Evolutionary conservation across 148 eudicot species (phyloP).

Genomic region (Cornus controversa): DNA sequence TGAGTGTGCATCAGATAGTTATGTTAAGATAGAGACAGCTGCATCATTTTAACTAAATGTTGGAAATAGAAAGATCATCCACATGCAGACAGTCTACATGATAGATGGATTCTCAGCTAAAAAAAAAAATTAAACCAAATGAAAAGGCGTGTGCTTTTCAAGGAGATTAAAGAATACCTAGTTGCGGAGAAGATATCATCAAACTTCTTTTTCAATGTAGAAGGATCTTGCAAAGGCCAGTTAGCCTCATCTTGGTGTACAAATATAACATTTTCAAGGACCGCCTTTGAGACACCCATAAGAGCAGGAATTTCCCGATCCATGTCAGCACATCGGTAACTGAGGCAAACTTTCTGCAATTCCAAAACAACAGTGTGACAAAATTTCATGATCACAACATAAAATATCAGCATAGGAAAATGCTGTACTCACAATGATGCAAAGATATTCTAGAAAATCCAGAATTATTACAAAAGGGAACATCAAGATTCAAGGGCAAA

Average conservation of each 20-base stretch:
- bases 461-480: too few species aligned
- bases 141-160: not conserved
- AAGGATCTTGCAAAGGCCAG: constrained; percentile 98
- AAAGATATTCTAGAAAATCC: too few species aligned
- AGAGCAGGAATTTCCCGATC: constrained; percentile 98
- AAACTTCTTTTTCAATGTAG: constrained; percentile 93
- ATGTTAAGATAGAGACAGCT: not conserved
- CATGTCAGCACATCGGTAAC: constrained; percentile 99
- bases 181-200: constrained; percentile 99
- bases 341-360: constrained; percentile 94
- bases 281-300: constrained; percentile 98
- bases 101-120: not conserved
- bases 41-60: not conserved
- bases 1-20: not conserved
- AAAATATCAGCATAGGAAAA: not conserved
- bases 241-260: constrained; percentile 99
- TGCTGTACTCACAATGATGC: not conserved
- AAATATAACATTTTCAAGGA: constrained; percentile 96
- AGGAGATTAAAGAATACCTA: constrained; percentile 35
- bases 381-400: not conserved
- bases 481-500: too few species aligned
- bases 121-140: not conserved
- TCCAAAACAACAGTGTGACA: constrained; percentile 9
- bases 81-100: not conserved
- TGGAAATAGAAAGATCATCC: not conserved